These are phyloP conservation scores for Sphaerulina populicola DNA, from an alignment of 2,329 filamentous ascomycete species.

Conservation along the genomic window DNA sequence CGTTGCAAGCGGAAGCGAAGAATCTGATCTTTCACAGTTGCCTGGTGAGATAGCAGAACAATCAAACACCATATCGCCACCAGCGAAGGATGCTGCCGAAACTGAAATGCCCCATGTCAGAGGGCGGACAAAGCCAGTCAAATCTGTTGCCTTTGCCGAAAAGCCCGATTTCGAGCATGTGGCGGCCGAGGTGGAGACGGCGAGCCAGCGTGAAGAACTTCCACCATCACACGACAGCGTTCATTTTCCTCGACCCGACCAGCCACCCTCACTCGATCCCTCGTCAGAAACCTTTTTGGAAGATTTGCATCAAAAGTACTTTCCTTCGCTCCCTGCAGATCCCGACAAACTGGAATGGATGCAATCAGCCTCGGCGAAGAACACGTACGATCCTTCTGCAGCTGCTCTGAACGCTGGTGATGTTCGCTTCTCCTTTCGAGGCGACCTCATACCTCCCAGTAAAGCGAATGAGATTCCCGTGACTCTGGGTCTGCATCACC, in stretches of 20 bases:
- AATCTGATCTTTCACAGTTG: conserved; percentile 31
- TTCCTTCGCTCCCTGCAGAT: conserved; percentile 76
- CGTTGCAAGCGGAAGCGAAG: conserved; percentile 55
- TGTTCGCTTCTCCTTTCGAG: conserved; percentile 82
- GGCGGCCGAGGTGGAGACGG: conserved; percentile 3
- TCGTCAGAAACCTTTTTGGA: conserved; percentile 72
- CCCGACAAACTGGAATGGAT: conserved; percentile 87
- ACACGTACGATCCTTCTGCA: conserved; percentile 75
- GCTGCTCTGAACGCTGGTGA: conserved; percentile 63
- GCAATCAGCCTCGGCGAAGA: conserved; percentile 51
- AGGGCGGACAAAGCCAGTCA: conserved; percentile 15
- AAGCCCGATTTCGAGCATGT: conserved; percentile 4
- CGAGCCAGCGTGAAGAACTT: conserved; percentile 2
- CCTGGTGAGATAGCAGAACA: neutral
- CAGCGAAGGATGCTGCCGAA: neutral
- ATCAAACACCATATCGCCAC: neutral
- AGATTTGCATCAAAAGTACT: conserved; percentile 85
- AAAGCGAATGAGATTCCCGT: conserved; percentile 65
- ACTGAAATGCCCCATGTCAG: neutral
- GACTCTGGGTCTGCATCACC: conserved; percentile 79
- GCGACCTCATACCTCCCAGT: conserved; percentile 68
- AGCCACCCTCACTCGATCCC: conserved; percentile 69
- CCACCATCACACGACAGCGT: conserved; percentile 25
- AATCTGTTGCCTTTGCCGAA: conserved; percentile 24
- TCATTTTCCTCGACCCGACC: conserved; percentile 54